Evolutionary conservation across 108 stramenopile genomes (phyloP).

Genomic region (Cyclotella choctawhatcheeana): DNA sequence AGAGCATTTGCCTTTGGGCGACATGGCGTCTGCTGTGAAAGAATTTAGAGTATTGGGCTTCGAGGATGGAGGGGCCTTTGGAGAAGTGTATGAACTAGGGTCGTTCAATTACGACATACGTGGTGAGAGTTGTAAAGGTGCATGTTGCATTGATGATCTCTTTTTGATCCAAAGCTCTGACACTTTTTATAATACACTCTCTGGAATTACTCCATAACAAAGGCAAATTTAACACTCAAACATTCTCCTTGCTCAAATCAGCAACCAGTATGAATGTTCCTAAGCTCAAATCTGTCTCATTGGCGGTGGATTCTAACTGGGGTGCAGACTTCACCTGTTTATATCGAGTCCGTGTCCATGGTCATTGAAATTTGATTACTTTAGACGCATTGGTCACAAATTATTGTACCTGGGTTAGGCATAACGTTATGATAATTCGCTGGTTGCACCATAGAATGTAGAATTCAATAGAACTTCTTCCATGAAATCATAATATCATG

Average conservation of each 20-base stretch:
- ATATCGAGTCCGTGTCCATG: conserved; percentile 87
- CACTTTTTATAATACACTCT: no score
- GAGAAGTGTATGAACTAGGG: conserved; percentile 65
- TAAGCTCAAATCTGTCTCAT: conserved; percentile 61
- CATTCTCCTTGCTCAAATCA: conserved; percentile 58
- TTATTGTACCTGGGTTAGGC: no score
- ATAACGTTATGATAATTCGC: no score
- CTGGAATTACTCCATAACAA: conserved; percentile 9
- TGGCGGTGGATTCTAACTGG: conserved; percentile 86
- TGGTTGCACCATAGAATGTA: no score
- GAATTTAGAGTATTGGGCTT: conserved; percentile 71
- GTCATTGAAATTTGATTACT: conserved; percentile 17
- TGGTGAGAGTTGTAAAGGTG: conserved; percentile 16
- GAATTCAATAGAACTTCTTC: no score
- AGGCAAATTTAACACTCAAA: conserved; percentile 48
- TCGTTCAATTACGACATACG: conserved; percentile 50
- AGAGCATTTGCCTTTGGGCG: conserved; percentile 68
- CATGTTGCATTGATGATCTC: no score
- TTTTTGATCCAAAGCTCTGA: no score
- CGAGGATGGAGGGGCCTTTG: conserved; percentile 61
- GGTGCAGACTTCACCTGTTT: conserved; percentile 75
- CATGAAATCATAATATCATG: no score
- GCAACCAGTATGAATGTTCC: conserved; percentile 57
- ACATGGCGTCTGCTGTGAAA: conserved; percentile 49
- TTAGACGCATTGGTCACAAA: no score